A percentile compares a stretch with the other conserved stretches of the same genome.
phyloP scores from a whole-genome alignment of 2,329 filamentous ascomycete genomes.

The Cytospora mali region DNA sequence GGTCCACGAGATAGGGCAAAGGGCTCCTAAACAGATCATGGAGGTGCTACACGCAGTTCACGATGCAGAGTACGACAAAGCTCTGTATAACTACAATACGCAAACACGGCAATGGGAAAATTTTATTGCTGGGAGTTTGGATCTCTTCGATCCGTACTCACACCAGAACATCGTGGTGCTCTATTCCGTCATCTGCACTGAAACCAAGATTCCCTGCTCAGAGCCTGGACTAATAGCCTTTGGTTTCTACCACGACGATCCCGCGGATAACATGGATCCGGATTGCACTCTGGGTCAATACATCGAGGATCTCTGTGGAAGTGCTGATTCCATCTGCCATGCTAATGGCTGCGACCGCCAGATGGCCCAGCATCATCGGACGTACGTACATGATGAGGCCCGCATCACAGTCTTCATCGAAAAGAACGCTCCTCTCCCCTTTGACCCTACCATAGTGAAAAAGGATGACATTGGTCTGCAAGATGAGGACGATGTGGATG shows the following conservation, averaged over 20 bases:
- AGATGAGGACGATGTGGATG: conserved; percentile 49
- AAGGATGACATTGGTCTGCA: conserved; percentile 47
- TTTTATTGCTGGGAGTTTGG: conserved; percentile 83
- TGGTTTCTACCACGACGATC: conserved; percentile 86
- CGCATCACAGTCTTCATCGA: conserved; percentile 91
- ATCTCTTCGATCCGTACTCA: conserved; percentile 90
- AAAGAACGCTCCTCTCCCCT: conserved; percentile 53
- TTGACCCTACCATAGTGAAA: conserved; percentile 51
- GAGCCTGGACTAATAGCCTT: conserved; percentile 90
- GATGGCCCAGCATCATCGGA: conserved; percentile 91
- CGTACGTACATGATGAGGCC: conserved; percentile 95
- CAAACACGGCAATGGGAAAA: conserved; percentile 97
- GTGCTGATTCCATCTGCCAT: conserved; percentile 75
- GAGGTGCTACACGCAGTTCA: conserved; percentile 94
- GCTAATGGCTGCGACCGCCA: conserved; percentile 84
- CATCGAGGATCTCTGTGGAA: conserved; percentile 83
- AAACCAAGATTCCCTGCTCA: conserved; percentile 88
- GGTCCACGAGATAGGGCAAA: conserved; percentile 82
- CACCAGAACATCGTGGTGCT: conserved; percentile 96
- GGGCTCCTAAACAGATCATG: conserved; percentile 82
- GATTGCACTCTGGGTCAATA: conserved; percentile 96
- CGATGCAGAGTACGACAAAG: conserved; percentile 95
- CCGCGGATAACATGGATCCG: conserved; percentile 67
- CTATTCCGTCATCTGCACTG: conserved; percentile 91
- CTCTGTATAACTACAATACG: conserved; percentile 88